These are phyloP conservation scores for Trametes maxima DNA, from an alignment of 768 basidiomycete species.

Conservation along the genomic window DNA sequence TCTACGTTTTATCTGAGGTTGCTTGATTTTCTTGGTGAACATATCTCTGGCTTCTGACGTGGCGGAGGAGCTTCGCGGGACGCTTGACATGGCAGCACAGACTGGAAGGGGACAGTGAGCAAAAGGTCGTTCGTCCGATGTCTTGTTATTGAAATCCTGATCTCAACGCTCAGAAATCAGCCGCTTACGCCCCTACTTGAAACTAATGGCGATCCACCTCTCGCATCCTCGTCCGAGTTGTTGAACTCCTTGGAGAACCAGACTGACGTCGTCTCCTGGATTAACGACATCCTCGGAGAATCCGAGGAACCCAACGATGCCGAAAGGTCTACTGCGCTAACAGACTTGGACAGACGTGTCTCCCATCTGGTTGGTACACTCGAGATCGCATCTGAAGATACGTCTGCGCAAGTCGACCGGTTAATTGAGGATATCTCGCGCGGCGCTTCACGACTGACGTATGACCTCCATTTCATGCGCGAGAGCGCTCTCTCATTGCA, in stretches of 20 bases:
- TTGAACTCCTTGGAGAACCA: slow-evolving; percentile 30
- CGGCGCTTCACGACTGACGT: slow-evolving; percentile 86
- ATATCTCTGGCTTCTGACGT: not conserved
- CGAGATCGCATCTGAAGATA: slow-evolving; percentile 87
- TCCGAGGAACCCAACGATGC: slow-evolving; percentile 17
- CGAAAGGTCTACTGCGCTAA: slow-evolving; percentile 24
- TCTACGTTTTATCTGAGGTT: no score
- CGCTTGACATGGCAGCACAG: slow-evolving; percentile 5
- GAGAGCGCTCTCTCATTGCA: slow-evolving; percentile 85
- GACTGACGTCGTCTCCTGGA: slow-evolving; percentile 34
- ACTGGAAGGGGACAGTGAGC: slow-evolving; percentile 17
- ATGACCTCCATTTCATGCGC: slow-evolving; percentile 97
- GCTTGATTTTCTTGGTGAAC: not conserved
- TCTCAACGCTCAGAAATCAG: slow-evolving; percentile 6
- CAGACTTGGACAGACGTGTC: slow-evolving; percentile 72
- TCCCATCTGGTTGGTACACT: slow-evolving; percentile 76
- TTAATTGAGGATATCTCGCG: slow-evolving; percentile 93
- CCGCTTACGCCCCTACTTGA: not conserved
- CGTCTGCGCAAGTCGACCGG: slow-evolving; percentile 82
- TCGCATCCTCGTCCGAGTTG: slow-evolving; percentile 19
- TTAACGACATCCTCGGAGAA: slow-evolving; percentile 33
- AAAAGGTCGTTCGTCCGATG: slow-evolving; percentile 14
- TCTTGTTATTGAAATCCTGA: slow-evolving; percentile 22
- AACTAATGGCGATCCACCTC: not conserved
- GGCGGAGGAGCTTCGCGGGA: not conserved